Conservation (phyloP, 192 early-diverging fungal species). For the Podila epigama region DNA sequence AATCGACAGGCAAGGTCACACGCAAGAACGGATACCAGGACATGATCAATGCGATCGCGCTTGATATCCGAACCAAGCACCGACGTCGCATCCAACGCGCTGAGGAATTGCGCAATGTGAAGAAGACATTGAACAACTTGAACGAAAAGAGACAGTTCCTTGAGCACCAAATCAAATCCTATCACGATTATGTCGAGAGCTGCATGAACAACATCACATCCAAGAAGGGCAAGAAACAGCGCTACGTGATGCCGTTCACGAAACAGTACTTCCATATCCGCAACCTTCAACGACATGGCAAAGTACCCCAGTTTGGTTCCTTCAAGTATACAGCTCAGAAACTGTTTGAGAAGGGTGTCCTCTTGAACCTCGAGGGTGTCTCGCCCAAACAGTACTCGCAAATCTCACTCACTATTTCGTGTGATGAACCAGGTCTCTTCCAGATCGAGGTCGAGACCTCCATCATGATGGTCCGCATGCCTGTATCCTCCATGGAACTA, state of each 20-base stretch:
- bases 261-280: constrained; percentile 95
- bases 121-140: constrained; percentile 83
- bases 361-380: constrained; percentile 85
- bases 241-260: constrained; percentile 85
- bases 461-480: constrained; percentile 72
- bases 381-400: constrained; percentile 86
- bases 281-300: constrained; percentile 84
- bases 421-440: constrained; percentile 91
- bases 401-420: constrained; percentile 91
- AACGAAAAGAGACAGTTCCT: constrained; percentile 86
- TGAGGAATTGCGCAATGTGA: constrained; percentile 76
- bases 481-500: constrained; percentile 79
- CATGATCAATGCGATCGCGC: constrained; percentile 91
- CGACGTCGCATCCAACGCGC: constrained; percentile 78
- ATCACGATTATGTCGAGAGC: constrained; percentile 88
- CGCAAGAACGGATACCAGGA: constrained; percentile 88
- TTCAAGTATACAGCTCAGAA: constrained; percentile 97
- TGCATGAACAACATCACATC: constrained; percentile 89
- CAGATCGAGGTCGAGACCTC: constrained; percentile 88
- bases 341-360: constrained; percentile 91
- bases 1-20: constrained; percentile 73
- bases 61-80: constrained; percentile 93
- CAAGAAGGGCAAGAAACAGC: constrained; percentile 70
- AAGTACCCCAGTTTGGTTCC: constrained; percentile 94
- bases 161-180: constrained; percentile 87